Evolutionary conservation across 352 stramenopile species (phyloP).

Genomic region (Phytophthora multivora): DNA sequence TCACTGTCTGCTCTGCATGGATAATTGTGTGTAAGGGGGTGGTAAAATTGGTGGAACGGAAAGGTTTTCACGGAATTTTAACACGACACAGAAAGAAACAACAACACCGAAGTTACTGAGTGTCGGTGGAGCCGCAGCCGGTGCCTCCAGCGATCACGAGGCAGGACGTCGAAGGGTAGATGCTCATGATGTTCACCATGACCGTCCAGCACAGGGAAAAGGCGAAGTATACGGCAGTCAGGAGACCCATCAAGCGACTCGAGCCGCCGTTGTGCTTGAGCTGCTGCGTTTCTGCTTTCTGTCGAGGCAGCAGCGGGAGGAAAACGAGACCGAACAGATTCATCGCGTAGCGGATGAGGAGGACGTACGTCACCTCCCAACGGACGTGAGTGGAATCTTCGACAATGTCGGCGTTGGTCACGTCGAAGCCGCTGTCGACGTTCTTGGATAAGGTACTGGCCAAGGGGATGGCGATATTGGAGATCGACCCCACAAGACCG

Average conservation of each 20-base stretch:
- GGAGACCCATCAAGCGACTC: slow-evolving; percentile 33
- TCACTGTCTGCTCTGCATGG: slow-evolving; percentile 6
- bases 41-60: background rate
- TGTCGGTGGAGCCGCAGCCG: slow-evolving; percentile 17
- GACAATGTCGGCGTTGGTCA: slow-evolving; percentile 48
- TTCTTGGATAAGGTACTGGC: slow-evolving; percentile 49
- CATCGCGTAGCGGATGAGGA: slow-evolving; percentile 47
- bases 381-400: slow-evolving; percentile 38
- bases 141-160: slow-evolving; percentile 29
- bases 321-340: slow-evolving; percentile 34
- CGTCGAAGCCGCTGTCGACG: slow-evolving; percentile 42
- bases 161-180: slow-evolving; percentile 32
- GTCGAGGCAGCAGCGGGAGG: slow-evolving; percentile 43
- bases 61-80: background rate
- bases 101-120: background rate
- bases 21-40: background rate
- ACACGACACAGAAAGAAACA: slow-evolving; percentile 3
- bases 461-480: slow-evolving; percentile 46
- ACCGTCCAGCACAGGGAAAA: slow-evolving; percentile 27
- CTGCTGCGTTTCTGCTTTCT: slow-evolving; percentile 52
- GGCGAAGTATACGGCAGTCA: slow-evolving; percentile 40
- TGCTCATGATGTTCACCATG: slow-evolving; percentile 40
- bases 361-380: slow-evolving; percentile 45
- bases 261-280: slow-evolving; percentile 42
- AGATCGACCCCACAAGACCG: slow-evolving; percentile 46